phyloP scores from a whole-genome alignment of 1,284 basidiomycete genomes.

The Ceratobasidium sp. region DNA sequence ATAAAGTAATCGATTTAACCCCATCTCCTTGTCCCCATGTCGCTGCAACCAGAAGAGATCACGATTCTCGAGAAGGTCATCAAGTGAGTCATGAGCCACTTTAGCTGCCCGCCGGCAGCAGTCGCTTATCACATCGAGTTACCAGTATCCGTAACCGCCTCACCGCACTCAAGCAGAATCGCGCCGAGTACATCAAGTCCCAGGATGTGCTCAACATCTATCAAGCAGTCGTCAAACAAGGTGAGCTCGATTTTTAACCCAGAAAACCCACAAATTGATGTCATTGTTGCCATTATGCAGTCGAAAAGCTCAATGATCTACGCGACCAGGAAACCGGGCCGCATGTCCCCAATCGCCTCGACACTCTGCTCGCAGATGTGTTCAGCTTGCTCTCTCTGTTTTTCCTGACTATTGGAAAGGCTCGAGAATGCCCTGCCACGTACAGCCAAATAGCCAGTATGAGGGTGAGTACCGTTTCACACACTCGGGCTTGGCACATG shows the following conservation, averaged over 20 bases:
- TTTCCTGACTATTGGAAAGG: conserved; percentile 93
- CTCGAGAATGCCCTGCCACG: conserved; percentile 86
- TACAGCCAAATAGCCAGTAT: conserved; percentile 94
- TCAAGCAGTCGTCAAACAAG: conserved; percentile 92
- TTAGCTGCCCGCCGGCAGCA: conserved; percentile 40
- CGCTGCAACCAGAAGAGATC: conserved; percentile 58
- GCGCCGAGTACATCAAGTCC: conserved; percentile 85
- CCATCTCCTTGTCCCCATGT: conserved; percentile 31
- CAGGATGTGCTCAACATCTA: conserved; percentile 94
- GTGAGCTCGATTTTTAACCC: conserved; percentile 52
- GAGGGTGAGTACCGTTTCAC: conserved; percentile 66
- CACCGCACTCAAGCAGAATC: conserved; percentile 86
- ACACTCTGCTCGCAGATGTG: conserved; percentile 90
- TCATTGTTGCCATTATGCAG: not conserved
- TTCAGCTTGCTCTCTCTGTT: conserved; percentile 90
- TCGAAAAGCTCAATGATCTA: conserved; percentile 72
- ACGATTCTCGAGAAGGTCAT: conserved; percentile 95
- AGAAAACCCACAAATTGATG: not conserved
- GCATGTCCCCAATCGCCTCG: conserved; percentile 81
- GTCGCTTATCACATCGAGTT: conserved; percentile 46
- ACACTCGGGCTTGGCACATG: not conserved
- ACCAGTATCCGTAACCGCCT: conserved; percentile 86
- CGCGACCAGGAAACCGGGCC: conserved; percentile 73
- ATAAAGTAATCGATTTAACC: not conserved
- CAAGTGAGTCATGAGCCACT: conserved; percentile 61